Conservation (phyloP, 1,139 yeast species). For the Zygotorulaspora mrakii region DNA sequence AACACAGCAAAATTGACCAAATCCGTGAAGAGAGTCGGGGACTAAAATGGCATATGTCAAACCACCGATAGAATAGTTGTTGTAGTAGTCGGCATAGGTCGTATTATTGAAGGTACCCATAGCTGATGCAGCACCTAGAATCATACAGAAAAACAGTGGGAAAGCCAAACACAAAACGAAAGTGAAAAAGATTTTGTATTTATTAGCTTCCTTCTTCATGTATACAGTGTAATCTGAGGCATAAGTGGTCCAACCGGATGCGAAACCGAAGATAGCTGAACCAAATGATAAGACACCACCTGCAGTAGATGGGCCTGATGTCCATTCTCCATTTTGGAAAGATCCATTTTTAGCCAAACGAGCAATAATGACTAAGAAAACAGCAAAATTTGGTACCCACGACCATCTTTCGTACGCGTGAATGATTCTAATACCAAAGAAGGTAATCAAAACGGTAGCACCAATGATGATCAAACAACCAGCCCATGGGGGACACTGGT, state of each 20-base stretch:
- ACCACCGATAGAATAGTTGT: constrained; percentile 65
- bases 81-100: constrained; percentile 45
- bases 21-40: constrained; percentile 74
- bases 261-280: constrained; percentile 81
- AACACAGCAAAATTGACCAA: constrained; percentile 88
- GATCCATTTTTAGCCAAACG: constrained; percentile 65
- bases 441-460: constrained; percentile 66
- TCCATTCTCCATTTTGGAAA: constrained; percentile 47
- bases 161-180: constrained; percentile 59
- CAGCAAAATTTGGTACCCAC: constrained; percentile 78
- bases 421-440: constrained; percentile 82
- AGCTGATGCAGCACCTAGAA: constrained; percentile 85
- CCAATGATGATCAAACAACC: constrained; percentile 74
- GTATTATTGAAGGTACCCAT: constrained; percentile 48
- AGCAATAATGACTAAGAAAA: constrained; percentile 73
- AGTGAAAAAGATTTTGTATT: constrained; percentile 56
- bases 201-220: constrained; percentile 61
- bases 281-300: constrained; percentile 82
- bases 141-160: constrained; percentile 70
- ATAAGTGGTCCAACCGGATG: constrained; percentile 93
- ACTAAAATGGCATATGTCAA: constrained; percentile 74
- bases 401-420: constrained; percentile 82
- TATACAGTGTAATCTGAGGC: constrained; percentile 92
- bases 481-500: constrained; percentile 82
- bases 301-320: constrained; percentile 56